Base-by-base conservation (phyloP, 257 asterid genomes). In the Capsicum rhomboideum region DNA sequence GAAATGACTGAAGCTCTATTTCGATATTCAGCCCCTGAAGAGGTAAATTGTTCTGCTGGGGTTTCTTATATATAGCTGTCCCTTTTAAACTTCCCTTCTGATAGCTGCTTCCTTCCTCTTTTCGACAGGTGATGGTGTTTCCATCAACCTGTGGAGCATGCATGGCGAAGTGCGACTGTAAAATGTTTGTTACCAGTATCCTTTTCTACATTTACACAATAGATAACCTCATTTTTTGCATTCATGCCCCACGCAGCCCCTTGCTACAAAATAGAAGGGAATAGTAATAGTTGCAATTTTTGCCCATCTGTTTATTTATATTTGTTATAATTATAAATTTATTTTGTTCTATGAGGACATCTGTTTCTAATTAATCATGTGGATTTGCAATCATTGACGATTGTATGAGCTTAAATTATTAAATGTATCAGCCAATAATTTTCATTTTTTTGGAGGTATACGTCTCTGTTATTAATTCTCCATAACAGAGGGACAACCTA, bases 151-250 rank as follows among this genome's bases (percentile, higher is more conserved):
- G 99, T 89, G 94, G 99, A 88, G 92, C 92, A 83, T 97, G 99
- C 88, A 90, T 94, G 66, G 84, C 88, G 53, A 87, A 34, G 40
- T 93, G 96, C 40, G 98, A 91, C 69, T 93, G 98, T 87, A 91
- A 98, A 82, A 97, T 97, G 99, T 97, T 93, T 64, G 90, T 93
- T 83, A 95, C 97, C 23, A 93, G 99, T 97, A 97, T 97, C 99
- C 97, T 91, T 79, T 72, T 80, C 66, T 29, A 67, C n/a, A 34
- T 52, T 18, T 18, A 82, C 44, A 18, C 80, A 67, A 50, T 50
- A 50, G 44, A 75, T 26, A 16, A 50, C 81, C 63, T 10, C 61
- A 16, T 77, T 49, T n/a, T 49, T 26, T 50, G 77, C 81, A 9
- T 28, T 77, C 42, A 26, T 28, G 23, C 63, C 53, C 26, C 18